Conservation (phyloP, 2,329 filamentous ascomycete species). For the Cytospora paraplurivora region DNA sequence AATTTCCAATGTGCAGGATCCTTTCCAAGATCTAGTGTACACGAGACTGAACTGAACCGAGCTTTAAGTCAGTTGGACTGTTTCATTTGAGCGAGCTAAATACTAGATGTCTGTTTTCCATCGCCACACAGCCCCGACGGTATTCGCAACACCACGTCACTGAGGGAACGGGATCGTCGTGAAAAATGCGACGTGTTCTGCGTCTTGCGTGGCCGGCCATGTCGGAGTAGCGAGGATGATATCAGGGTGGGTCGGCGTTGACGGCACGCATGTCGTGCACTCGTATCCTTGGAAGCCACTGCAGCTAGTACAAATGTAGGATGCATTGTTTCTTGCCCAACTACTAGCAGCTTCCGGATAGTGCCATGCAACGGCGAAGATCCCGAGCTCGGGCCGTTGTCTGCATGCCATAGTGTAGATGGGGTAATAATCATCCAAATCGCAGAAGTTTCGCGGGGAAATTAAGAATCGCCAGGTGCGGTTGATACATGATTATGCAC, state of each 20-base stretch:
- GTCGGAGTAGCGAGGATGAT: neutral
- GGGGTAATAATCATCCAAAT: too few species aligned
- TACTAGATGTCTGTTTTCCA: neutral
- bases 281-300: too few species aligned
- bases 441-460: too few species aligned
- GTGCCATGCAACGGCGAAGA: neutral
- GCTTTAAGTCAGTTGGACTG: neutral
- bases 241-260: slow-evolving; percentile 6
- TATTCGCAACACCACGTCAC: neutral
- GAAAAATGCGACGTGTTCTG: neutral
- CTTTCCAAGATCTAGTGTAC: neutral
- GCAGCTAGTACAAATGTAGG: too few species aligned
- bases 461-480: too few species aligned
- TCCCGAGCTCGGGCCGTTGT: too few species aligned
- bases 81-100: neutral
- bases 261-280: neutral
- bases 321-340: neutral
- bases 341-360: neutral
- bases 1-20: neutral
- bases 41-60: neutral
- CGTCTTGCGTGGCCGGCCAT: too few species aligned
- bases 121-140: neutral
- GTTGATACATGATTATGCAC: too few species aligned
- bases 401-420: too few species aligned
- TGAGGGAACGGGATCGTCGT: slow-evolving; percentile 1